Conservation (phyloP, 257 asterid species). For the Solanum tacnaense region DNA sequence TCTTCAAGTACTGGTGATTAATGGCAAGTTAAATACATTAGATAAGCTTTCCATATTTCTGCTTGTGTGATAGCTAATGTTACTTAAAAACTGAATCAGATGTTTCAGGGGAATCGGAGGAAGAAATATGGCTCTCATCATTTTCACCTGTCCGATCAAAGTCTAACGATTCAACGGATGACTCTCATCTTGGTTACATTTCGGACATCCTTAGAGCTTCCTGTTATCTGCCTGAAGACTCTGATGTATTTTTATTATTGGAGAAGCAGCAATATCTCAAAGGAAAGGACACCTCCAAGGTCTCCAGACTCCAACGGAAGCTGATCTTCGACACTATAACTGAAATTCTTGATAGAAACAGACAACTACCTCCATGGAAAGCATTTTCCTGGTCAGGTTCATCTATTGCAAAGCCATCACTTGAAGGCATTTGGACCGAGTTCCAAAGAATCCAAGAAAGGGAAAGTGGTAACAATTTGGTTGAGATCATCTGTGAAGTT, state of each 20-base stretch:
- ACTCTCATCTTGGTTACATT: constrained; percentile 47
- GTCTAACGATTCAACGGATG: constrained; percentile 20
- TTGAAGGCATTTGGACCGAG: constrained; percentile 48
- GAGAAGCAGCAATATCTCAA: constrained; percentile 71
- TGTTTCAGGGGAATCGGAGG: constrained; percentile 43
- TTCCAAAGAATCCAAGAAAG: constrained; percentile 45
- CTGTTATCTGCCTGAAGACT: constrained; percentile 38
- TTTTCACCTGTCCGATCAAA: constrained; percentile 21
- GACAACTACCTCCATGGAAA: constrained; percentile 78
- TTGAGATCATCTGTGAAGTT: constrained; percentile 54
- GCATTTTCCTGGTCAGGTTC: constrained; percentile 18
- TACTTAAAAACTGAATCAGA: constrained; percentile 21
- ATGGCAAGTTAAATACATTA: neutral
- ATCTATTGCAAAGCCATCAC: constrained; percentile 12
- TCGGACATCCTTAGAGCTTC: constrained; percentile 58
- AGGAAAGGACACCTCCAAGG: constrained; percentile 50
- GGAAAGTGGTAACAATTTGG: constrained; percentile 36
- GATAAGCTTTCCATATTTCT: neutral
- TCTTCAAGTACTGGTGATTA: neutral
- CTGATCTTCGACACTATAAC: constrained; percentile 51
- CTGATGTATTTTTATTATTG: constrained; percentile 45
- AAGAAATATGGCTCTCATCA: constrained; percentile 46
- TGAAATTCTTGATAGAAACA: constrained; percentile 59
- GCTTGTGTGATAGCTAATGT: neutral
- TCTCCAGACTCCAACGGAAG: constrained; percentile 47